These are phyloP conservation scores for Annona squamosa DNA, from an alignment of 164 flowering plant genomes.

Conservation along the genomic window DNA sequence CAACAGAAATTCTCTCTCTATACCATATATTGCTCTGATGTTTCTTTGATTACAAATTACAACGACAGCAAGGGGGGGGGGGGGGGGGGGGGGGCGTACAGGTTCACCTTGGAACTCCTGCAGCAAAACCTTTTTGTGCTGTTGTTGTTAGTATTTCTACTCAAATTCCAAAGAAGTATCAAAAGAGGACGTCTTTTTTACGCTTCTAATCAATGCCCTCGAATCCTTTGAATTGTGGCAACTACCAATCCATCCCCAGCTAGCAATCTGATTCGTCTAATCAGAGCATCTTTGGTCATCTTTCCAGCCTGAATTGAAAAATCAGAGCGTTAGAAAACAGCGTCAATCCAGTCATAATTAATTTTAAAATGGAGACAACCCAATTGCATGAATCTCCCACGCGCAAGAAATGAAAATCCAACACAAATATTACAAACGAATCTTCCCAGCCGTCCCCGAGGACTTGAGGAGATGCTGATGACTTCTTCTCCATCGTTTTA, in stretches of 20 bases:
- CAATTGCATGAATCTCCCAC: background rate
- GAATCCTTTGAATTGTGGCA: conserved; percentile 26
- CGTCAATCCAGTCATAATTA: no score
- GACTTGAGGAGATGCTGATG: background rate
- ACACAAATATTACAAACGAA: background rate
- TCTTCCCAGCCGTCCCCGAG: no score
- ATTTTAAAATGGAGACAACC: background rate
- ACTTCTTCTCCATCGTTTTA: background rate
- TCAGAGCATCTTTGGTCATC: conserved; percentile 29
- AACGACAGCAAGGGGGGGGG: background rate
- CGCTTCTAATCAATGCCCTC: conserved; percentile 9
- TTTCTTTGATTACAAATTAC: background rate
- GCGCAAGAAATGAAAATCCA: background rate
- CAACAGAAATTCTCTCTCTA: background rate
- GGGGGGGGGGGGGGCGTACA: no score
- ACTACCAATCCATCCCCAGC: conserved; percentile 40
- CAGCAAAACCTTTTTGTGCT: no score
- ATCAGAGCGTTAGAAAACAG: background rate
- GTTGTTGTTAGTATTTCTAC: no score
- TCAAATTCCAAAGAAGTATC: no score
- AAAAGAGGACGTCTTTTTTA: background rate
- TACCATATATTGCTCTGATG: background rate
- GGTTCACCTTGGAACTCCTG: no score
- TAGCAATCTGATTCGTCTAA: conserved; percentile 28
- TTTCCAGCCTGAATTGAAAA: conserved; percentile 41